A percentile compares a stretch with the other conserved stretches of the same genome.
These are phyloP conservation scores for Ocimum tenuiflorum DNA, from an alignment of 257 asterid species.

Conservation along the genomic window DNA sequence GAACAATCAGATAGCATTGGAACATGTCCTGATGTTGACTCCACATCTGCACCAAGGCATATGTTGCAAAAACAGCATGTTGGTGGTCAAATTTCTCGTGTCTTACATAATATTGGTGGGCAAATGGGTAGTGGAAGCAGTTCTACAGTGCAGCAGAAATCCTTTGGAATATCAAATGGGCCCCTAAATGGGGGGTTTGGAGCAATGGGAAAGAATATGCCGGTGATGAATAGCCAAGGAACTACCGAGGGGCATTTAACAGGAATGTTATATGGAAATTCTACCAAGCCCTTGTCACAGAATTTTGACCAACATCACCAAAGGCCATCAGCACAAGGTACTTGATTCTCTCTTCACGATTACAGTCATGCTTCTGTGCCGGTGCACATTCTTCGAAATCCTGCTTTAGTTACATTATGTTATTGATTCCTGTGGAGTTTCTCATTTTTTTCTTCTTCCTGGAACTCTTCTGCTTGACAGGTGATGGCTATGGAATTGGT, in stretches of 20 bases:
- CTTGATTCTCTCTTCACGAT: slow-evolving; percentile 9
- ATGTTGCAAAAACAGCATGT: slow-evolving; percentile 67
- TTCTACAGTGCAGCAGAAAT: slow-evolving; percentile 66
- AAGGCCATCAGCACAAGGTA: slow-evolving; percentile 60
- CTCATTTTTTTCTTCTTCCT: slow-evolving; percentile 19
- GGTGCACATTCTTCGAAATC: not conserved
- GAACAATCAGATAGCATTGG: slow-evolving; percentile 50
- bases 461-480: slow-evolving; percentile 38
- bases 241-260: slow-evolving; percentile 52
- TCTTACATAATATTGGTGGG: slow-evolving; percentile 73
- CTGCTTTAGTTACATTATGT: not conserved
- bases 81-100: slow-evolving; percentile 74
- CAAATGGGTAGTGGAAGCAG: slow-evolving; percentile 76
- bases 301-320: slow-evolving; percentile 60
- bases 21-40: slow-evolving; percentile 50
- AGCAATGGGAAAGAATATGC: slow-evolving; percentile 45
- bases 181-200: slow-evolving; percentile 63
- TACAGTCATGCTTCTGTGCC: not conserved
- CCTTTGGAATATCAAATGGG: slow-evolving; percentile 61
- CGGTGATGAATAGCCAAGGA: slow-evolving; percentile 47
- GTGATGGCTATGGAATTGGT: slow-evolving; percentile 61
- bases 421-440: not conserved
- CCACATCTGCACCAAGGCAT: slow-evolving; percentile 53
- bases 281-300: slow-evolving; percentile 46
- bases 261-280: slow-evolving; percentile 45